phyloP scores from a whole-genome alignment of 2,329 filamentous ascomycete genomes.

The Colletotrichum musicola region DNA sequence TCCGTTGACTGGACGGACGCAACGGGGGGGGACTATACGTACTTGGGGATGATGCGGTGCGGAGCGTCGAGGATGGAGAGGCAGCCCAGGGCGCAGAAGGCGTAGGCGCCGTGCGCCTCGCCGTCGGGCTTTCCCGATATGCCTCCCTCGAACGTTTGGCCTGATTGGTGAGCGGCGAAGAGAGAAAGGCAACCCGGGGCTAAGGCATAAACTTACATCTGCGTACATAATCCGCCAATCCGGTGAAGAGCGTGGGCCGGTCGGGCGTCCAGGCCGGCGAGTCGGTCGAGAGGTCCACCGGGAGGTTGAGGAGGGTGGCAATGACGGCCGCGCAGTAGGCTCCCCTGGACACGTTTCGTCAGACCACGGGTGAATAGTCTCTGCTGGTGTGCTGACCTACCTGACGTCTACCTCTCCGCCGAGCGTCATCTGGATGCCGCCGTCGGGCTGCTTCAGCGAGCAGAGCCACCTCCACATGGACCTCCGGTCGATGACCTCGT shows the following conservation, averaged over 20 bases:
- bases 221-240: conserved; percentile 83
- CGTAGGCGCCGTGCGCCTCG: conserved; percentile 96
- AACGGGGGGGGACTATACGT: conserved; percentile 50
- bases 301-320: conserved; percentile 85
- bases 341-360: conserved; percentile 66
- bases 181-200: conserved; percentile 17
- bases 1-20: conserved; percentile 48
- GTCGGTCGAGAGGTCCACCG: conserved; percentile 80
- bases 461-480: conserved; percentile 94
- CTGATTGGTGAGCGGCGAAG: conserved; percentile 54
- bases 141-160: conserved; percentile 95
- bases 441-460: conserved; percentile 84
- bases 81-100: conserved; percentile 92
- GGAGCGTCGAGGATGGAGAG: conserved; percentile 88
- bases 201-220: conserved; percentile 71
- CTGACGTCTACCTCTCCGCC: conserved; percentile 94
- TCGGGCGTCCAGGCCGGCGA: conserved; percentile 76
- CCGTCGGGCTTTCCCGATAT: conserved; percentile 87
- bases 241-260: conserved; percentile 74
- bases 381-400: conserved; percentile 59
- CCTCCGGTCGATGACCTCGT: conserved; percentile 82
- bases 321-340: conserved; percentile 92
- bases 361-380: conserved; percentile 25
- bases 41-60: conserved; percentile 79
- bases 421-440: conserved; percentile 88